Evolutionary conservation across 257 asterid species (phyloP), one percentile per base, ranked within the genome.

Genomic region (Fraxinus americana): DNA sequence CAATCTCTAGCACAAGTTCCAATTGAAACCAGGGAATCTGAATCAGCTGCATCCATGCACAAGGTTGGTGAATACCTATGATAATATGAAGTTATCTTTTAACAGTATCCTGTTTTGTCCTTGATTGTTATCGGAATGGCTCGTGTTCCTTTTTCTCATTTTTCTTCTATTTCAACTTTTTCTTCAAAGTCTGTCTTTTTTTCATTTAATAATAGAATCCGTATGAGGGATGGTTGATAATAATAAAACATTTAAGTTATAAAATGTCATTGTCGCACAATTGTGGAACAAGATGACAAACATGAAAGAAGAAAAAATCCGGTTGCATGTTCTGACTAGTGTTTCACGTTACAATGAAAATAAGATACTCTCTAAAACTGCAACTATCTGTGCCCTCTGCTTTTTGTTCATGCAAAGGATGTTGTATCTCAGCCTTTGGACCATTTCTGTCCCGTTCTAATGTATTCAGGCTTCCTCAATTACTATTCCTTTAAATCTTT

Each of bases 11-110:
- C 98, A 72, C 93, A 92, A 84, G 77, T 92, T 82, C 98, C 99
- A 21, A 88, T 83, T 79, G 97, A 93, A 78, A 88, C 91, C 59
- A 93, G 92, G 75, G 97, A 96, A 79, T 96, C 99, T 75, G 99
- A 96, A 90, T 96, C 99, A 67, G 97, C 99, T 23, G 99, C 99
- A 78, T 96, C 99, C 75, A 77, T 92, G 86, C 86, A 90, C 72
- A 96, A 96, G 99, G 99, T 96, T 72, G 70, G 89, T 75, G 70
- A 45, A 70, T 79, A 48, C 39, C 68, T 21, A 21, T 61, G 68
- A 2, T 25, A 21, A 2, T 34, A 8, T 25, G 32, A 61, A 61
- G 32, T 59, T 21, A 0, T 23, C 67, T 21, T 61, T 61, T 61
- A 6, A 61, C 5, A 61, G 14, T 61, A 5, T 25, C 67, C 67